phyloP scores from a whole-genome alignment of 225 moss, liverwort and hornwort genomes.

The Polytrichum commune region DNA sequence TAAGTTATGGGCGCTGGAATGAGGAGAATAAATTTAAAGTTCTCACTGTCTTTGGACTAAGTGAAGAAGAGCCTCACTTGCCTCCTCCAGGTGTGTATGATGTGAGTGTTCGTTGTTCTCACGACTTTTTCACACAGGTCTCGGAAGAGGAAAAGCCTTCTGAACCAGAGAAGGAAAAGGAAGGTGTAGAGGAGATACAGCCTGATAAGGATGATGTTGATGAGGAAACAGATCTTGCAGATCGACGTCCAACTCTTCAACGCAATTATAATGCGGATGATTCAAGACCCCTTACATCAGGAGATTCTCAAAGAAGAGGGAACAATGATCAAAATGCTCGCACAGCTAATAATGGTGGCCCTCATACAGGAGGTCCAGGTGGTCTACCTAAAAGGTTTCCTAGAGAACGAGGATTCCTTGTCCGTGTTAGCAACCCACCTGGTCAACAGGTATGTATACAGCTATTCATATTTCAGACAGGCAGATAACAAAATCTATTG shows the following conservation, averaged over 20 bases:
- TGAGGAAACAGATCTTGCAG: slow-evolving; percentile 65
- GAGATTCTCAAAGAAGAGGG: slow-evolving; percentile 39
- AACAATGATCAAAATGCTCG: slow-evolving; percentile 30
- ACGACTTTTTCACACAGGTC: slow-evolving; percentile 50
- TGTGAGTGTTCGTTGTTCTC: background rate
- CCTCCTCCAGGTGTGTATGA: no score
- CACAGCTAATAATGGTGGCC: slow-evolving; percentile 27
- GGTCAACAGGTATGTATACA: slow-evolving; percentile 38
- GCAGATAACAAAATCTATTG: no score
- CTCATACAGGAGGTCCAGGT: slow-evolving; percentile 32
- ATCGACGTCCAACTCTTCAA: slow-evolving; percentile 65
- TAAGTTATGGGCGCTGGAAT: no score
- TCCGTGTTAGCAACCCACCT: slow-evolving; percentile 54
- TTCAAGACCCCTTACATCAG: slow-evolving; percentile 27
- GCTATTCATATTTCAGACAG: background rate
- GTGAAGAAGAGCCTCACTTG: no score
- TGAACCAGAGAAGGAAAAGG: slow-evolving; percentile 53
- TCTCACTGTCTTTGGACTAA: no score
- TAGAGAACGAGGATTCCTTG: slow-evolving; percentile 61
- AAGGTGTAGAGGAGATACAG: slow-evolving; percentile 42
- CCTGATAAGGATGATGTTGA: slow-evolving; percentile 65
- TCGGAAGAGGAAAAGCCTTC: slow-evolving; percentile 67
- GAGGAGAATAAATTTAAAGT: no score
- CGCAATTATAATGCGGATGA: slow-evolving; percentile 57
- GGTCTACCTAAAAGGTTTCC: slow-evolving; percentile 44